Evolutionary conservation across 441 rosid species (phyloP).

Genomic region (Geranium incanum): DNA sequence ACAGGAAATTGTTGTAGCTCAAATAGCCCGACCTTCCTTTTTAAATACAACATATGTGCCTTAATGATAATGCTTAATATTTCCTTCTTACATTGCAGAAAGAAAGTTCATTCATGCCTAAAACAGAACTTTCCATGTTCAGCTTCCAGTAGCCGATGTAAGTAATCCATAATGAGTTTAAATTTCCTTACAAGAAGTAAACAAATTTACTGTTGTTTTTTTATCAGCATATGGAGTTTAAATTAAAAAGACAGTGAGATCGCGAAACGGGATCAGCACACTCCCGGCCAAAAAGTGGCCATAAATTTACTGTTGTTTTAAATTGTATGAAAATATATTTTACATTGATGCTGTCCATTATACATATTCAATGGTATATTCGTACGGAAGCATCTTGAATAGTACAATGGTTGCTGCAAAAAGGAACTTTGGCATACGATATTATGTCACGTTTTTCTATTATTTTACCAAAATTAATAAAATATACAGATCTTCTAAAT

Average conservation of each 20-base stretch:
- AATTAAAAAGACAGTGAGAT: no score
- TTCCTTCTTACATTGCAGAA: conserved; percentile 42
- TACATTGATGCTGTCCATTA: background rate
- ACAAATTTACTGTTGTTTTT: background rate
- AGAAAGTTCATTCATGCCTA: conserved; percentile 46
- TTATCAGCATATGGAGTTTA: no score
- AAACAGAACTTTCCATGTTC: conserved; percentile 57
- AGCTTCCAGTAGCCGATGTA: conserved; percentile 38
- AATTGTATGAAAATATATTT: background rate
- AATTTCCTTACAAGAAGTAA: background rate
- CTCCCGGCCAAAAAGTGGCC: no score
- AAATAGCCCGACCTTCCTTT: background rate
- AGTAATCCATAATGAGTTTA: conserved; percentile 20
- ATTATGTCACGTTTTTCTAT: background rate
- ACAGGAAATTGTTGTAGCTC: background rate
- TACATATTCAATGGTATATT: background rate
- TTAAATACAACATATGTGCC: background rate
- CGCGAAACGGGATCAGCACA: no score
- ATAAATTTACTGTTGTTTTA: background rate
- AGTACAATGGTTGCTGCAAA: background rate
- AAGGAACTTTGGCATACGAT: background rate
- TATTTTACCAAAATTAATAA: background rate
- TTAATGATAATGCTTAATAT: background rate
- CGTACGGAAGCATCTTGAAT: background rate
- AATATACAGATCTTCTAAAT: background rate